These are phyloP conservation scores for Colletotrichum sojae DNA, from an alignment of 2,329 filamentous ascomycete genomes.

Conservation along the genomic window DNA sequence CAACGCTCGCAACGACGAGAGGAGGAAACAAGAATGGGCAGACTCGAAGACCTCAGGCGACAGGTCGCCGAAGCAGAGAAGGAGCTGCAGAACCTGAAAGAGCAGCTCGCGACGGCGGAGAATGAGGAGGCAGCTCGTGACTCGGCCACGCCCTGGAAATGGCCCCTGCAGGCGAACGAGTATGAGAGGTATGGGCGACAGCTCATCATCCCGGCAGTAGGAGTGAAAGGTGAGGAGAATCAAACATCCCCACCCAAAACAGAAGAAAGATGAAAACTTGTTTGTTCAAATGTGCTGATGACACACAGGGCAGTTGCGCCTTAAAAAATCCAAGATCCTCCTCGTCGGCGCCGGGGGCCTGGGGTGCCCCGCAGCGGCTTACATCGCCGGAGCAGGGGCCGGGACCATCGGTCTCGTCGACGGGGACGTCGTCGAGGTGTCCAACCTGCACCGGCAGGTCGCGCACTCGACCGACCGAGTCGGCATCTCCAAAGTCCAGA, in stretches of 20 bases:
- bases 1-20: background rate
- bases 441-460: conserved; percentile 94
- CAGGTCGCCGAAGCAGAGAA: conserved; percentile 65
- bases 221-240: conserved; percentile 73
- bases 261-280: background rate
- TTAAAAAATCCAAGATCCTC: conserved; percentile 80
- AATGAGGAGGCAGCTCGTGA: conserved; percentile 44
- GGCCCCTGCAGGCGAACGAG: conserved; percentile 80
- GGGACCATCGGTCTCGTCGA: conserved; percentile 89
- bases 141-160: conserved; percentile 59
- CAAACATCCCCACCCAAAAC: background rate
- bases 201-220: conserved; percentile 88
- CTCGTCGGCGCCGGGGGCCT: conserved; percentile 91
- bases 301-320: conserved; percentile 77
- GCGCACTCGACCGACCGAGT: conserved; percentile 81
- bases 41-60: conserved; percentile 57
- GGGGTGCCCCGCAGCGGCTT: conserved; percentile 93
- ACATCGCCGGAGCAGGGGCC: conserved; percentile 90
- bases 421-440: conserved; percentile 87
- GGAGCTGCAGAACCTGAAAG: conserved; percentile 61
- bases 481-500: conserved; percentile 85
- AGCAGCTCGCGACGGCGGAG: conserved; percentile 60
- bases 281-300: background rate
- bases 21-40: conserved; percentile 51
- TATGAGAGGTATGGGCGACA: conserved; percentile 92